Evolutionary conservation across 495 filamentous ascomycete genomes (phyloP), one percentile per base, ranked within the genome.

Genomic region (Oidiodendron maius): DNA sequence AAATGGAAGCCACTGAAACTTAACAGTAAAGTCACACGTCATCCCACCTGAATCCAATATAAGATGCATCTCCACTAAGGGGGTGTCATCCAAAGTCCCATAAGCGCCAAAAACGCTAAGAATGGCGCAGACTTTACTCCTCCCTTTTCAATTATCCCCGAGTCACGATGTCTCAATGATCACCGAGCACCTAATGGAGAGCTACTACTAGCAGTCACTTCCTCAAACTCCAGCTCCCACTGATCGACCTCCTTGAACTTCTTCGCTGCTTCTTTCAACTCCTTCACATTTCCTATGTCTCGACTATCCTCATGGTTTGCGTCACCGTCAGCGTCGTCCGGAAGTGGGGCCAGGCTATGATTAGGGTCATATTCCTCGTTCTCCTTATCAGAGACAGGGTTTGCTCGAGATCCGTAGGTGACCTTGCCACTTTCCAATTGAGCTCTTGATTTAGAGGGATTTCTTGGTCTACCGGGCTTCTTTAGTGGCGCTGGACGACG

Each of bases 161-260:
- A 8, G 8, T n/a, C 28, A 32, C n/a, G 28, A 32, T n/a, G 28
- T 8, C 35, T 5, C 5, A 37, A 4, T 15, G 22, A 39, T 56
- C 41, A 69, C 48, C 66, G 45, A 26, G 64, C 66, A 53, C 65
- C 64, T 26, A 38, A 56, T 44, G 64, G 69, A 6, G 61, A 60
- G 48, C 55, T 56, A 44, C 60, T 63, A 40, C 57, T 61, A 43
- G 59, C 68, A 24, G 61, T 69, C 26, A 81, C 65, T 40, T 81
- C 76, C 61, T 88, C 84, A 71, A 84, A 88, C 48, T 86, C 83
- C 74, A 88, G 71, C 52, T 84, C 64, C 82, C 82, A 87, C 50
- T 76, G 60, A 66, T 88, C 84, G 28, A 88, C 70, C 58, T 85
- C 78, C 26, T 72, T 69, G 60, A 88, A 88, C 52, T 86, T 86